Conservation (phyloP, 805 yeast species). For the Barnettozyma wickerhamii region DNA sequence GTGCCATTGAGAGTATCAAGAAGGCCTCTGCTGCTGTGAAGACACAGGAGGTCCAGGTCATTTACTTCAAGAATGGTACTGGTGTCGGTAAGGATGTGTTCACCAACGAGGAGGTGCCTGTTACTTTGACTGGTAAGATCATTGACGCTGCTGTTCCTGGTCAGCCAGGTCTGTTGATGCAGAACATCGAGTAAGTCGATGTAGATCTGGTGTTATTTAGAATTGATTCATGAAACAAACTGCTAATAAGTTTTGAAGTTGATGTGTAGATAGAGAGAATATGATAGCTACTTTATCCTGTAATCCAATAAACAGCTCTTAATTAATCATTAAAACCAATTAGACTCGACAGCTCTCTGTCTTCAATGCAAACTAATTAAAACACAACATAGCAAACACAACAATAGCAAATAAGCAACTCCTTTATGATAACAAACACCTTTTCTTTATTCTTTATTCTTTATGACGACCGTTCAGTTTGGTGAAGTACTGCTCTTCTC, state of each 20-base stretch:
- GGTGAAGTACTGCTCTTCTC: too few relatives aligned
- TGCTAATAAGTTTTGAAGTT: background rate
- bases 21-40: constrained; percentile 59
- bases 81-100: constrained; percentile 58
- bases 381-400: background rate
- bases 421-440: too few relatives aligned
- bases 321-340: too few relatives aligned
- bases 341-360: too few relatives aligned
- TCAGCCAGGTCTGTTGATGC: constrained; percentile 78
- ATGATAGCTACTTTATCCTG: too few relatives aligned
- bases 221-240: background rate
- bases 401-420: background rate
- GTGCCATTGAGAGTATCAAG: constrained; percentile 51
- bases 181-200: constrained; percentile 40
- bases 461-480: too few relatives aligned
- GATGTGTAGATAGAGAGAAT: background rate
- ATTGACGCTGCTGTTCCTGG: constrained; percentile 90
- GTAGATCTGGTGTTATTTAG: too few relatives aligned
- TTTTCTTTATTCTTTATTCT: too few relatives aligned
- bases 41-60: constrained; percentile 53
- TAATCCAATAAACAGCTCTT: too few relatives aligned
- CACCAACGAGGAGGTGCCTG: constrained; percentile 65
- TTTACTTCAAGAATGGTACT: constrained; percentile 61
- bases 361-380: too few relatives aligned
- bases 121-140: constrained; percentile 58